These are phyloP conservation scores for Solanum appendiculatum DNA, from an alignment of 257 asterid genomes.

Conservation along the genomic window DNA sequence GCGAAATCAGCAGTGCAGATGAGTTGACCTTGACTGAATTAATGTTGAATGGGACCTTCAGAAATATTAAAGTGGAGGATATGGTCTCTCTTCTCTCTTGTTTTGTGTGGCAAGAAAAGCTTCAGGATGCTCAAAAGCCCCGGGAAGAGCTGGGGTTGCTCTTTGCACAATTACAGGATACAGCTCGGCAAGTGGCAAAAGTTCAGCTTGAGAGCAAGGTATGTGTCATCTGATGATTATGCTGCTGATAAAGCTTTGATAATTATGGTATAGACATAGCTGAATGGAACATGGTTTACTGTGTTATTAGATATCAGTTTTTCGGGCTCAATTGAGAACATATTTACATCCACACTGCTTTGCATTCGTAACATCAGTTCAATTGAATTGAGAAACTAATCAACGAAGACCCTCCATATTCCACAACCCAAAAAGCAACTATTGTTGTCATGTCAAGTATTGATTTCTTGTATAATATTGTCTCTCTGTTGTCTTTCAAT, in stretches of 20 bases:
- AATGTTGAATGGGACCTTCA: constrained; percentile 79
- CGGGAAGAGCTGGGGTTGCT: constrained; percentile 79
- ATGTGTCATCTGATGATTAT: not conserved
- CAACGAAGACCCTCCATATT: not conserved
- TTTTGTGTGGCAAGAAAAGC: constrained; percentile 97
- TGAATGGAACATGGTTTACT: not conserved
- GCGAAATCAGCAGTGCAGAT: constrained; percentile 97
- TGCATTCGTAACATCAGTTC: not conserved
- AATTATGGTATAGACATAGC: not conserved
- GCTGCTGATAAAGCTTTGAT: not conserved
- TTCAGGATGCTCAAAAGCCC: constrained; percentile 84
- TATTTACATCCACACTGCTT: not conserved
- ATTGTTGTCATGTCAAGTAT: not conserved
- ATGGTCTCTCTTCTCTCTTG: constrained; percentile 91
- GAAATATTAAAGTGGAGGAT: constrained; percentile 78
- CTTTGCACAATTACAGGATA: constrained; percentile 70
- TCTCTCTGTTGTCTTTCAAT: not conserved
- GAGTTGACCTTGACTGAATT: constrained; percentile 89
- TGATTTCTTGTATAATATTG: not conserved
- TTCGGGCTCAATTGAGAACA: not conserved
- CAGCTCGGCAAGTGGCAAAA: constrained; percentile 87
- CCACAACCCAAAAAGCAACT: not conserved
- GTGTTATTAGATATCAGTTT: not conserved
- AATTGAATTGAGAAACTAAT: not conserved
- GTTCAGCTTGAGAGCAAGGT: constrained; percentile 99